Base-by-base conservation (phyloP, 2,329 filamentous ascomycete genomes). In the Cladosporium sp. region DNA sequence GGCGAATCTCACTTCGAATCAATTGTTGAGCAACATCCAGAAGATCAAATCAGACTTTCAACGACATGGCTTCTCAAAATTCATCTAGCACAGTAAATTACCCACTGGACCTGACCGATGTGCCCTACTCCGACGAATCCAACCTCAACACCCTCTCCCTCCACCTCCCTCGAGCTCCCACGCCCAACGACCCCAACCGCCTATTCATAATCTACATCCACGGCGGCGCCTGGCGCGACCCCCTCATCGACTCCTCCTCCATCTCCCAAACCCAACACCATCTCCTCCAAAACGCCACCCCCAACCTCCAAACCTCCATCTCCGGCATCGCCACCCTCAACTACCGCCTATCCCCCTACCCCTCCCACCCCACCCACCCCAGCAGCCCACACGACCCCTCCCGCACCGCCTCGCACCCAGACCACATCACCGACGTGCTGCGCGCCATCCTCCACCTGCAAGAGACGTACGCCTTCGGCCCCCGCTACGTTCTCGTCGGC, bases 241-340 rank as follows among this genome's bases (percentile, higher is more conserved):
- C 74, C 3, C 54, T 61, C n/a, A 70, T 73, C 55, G 63, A 61
- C 37, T 62, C 67, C 2, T 32, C 58, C 27, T 64, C 64, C 56
- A 62, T 74, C 58, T 44, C 58, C 20, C 64, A 67, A 24, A 68
- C 72, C 0, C 63, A 71, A 36, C 53, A 58, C 1, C 60, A 70
- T 50, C 66, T 77, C 18, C 55, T 67, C 19, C 19, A 54, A 15
- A 32, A 22, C 13, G 61, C 60, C 7, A 52, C 43, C 2, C 50
- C 60, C 7, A 22, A 57, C 2, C 9, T 29, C 5, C 30, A 53
- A 9, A 11, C 43, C 29, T 15, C 17, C 9, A 71, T 88, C 51
- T 78, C 79, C 18, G 84, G 79, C 53, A 80, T 87, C 61, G 79
- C 82, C 22, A 84, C 82, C 39, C 63, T 86, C 52, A 79, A 83